These are phyloP conservation scores for Alternaria infectoria DNA, from an alignment of 2,329 filamentous ascomycete genomes.

Conservation along the genomic window DNA sequence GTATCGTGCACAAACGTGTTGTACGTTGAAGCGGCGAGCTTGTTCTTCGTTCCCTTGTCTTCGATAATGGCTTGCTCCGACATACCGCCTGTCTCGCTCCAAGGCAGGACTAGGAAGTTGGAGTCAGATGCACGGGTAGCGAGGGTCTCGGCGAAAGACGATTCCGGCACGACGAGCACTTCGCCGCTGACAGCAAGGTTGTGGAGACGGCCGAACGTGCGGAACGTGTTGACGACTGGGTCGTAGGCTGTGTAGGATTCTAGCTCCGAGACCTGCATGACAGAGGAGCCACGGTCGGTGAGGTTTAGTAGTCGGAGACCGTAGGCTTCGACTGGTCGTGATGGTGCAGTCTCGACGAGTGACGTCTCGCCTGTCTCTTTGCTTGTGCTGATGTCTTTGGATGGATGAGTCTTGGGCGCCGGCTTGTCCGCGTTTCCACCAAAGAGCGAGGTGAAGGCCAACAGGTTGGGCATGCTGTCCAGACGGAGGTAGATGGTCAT, in stretches of 20 bases:
- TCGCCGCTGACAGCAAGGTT: slow-evolving; percentile 83
- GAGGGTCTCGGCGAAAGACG: slow-evolving; percentile 79
- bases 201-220: slow-evolving; percentile 83
- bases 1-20: slow-evolving; percentile 74
- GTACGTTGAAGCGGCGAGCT: slow-evolving; percentile 69
- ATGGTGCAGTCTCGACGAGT: slow-evolving; percentile 24
- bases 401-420: slow-evolving; percentile 48
- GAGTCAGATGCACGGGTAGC: slow-evolving; percentile 65
- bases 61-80: slow-evolving; percentile 65
- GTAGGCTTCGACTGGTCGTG: slow-evolving; percentile 72
- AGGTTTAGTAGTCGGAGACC: slow-evolving; percentile 86
- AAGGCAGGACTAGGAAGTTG: slow-evolving; percentile 81
- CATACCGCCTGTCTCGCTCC: slow-evolving; percentile 82
- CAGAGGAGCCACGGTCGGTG: slow-evolving; percentile 89
- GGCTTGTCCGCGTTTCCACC: slow-evolving; percentile 60
- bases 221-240: slow-evolving; percentile 89
- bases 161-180: slow-evolving; percentile 78
- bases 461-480: slow-evolving; percentile 81
- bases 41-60: slow-evolving; percentile 60
- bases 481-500: slow-evolving; percentile 82
- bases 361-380: slow-evolving; percentile 31
- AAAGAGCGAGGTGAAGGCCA: slow-evolving; percentile 81
- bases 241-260: slow-evolving; percentile 72
- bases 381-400: slow-evolving; percentile 23
- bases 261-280: slow-evolving; percentile 89